Conservation (phyloP, 805 yeast genomes). For the Candida silvicultrix region DNA sequence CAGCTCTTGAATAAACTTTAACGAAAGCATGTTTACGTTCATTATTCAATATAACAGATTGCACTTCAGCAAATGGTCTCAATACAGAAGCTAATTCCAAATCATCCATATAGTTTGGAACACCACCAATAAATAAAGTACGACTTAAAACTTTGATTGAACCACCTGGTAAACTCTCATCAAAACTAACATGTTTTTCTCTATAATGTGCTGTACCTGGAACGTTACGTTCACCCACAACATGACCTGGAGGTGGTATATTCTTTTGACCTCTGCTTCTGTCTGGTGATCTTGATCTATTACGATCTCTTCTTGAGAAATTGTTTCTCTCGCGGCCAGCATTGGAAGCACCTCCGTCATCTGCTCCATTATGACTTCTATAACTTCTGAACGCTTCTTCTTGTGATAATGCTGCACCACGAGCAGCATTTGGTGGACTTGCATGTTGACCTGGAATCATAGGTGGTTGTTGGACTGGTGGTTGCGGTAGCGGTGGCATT, state of each 20-base stretch:
- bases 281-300: constrained; percentile 25
- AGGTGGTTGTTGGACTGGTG: constrained; percentile 5
- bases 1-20: constrained; percentile 84
- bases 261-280: constrained; percentile 9
- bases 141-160: constrained; percentile 79
- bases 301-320: constrained; percentile 16
- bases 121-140: constrained; percentile 92
- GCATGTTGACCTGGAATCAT: background rate
- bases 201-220: constrained; percentile 74
- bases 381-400: constrained; percentile 20
- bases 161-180: constrained; percentile 68
- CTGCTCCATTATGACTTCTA: constrained; percentile 19
- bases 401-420: constrained; percentile 15
- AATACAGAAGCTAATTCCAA: constrained; percentile 60
- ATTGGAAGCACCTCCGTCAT: background rate
- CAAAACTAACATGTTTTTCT: constrained; percentile 66
- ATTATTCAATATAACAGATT: constrained; percentile 78
- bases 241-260: constrained; percentile 24
- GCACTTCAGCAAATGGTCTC: constrained; percentile 87
- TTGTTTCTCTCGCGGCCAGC: constrained; percentile 11
- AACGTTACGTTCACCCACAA: constrained; percentile 54
- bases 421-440: constrained; percentile 4
- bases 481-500: constrained; percentile 17
- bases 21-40: constrained; percentile 96
- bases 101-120: constrained; percentile 78